These are phyloP conservation scores for Ilex aquifolium DNA, from an alignment of 257 asterid genomes.

Conservation along the genomic window DNA sequence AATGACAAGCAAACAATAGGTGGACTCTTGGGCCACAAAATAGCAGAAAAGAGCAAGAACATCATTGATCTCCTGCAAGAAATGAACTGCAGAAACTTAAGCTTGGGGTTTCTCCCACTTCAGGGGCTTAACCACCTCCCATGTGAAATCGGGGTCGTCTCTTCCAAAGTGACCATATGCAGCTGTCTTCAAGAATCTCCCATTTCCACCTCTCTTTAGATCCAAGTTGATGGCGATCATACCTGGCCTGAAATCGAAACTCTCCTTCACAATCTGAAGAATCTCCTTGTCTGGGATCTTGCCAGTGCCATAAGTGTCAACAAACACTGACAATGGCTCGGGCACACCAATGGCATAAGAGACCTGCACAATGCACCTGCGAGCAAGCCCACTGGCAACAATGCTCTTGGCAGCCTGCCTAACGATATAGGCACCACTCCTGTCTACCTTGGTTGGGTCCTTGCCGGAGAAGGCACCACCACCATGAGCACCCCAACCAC, in stretches of 20 bases:
- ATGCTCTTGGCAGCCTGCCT: slow-evolving; percentile 62
- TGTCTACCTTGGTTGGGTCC: slow-evolving; percentile 64
- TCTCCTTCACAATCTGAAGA: slow-evolving; percentile 47
- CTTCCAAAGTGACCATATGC: slow-evolving; percentile 61
- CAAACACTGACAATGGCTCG: slow-evolving; percentile 53
- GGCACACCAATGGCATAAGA: slow-evolving; percentile 65
- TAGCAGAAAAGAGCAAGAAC: too few species aligned
- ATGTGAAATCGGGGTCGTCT: slow-evolving; percentile 50
- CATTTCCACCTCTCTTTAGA: slow-evolving; percentile 48
- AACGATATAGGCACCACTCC: slow-evolving; percentile 59
- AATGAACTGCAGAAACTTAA: slow-evolving; percentile 5
- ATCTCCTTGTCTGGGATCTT: slow-evolving; percentile 55
- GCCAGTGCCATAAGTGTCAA: slow-evolving; percentile 49
- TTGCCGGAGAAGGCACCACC: slow-evolving; percentile 67
- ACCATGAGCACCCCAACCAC: slow-evolving; percentile 68
- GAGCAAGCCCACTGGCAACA: slow-evolving; percentile 48
- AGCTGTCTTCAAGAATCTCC: slow-evolving; percentile 55
- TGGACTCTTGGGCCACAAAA: too few species aligned
- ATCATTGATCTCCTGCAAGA: neutral
- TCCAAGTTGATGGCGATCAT: slow-evolving; percentile 56
- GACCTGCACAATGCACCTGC: slow-evolving; percentile 56
- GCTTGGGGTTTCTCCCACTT: slow-evolving; percentile 46
- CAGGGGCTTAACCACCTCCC: slow-evolving; percentile 59
- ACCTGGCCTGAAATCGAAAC: slow-evolving; percentile 55
- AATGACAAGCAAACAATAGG: too few species aligned